Percentiles rank a stretch among this genome's conserved stretches.
phyloP scores from a whole-genome alignment of 768 basidiomycete species.

The Mycena rosella region DNA sequence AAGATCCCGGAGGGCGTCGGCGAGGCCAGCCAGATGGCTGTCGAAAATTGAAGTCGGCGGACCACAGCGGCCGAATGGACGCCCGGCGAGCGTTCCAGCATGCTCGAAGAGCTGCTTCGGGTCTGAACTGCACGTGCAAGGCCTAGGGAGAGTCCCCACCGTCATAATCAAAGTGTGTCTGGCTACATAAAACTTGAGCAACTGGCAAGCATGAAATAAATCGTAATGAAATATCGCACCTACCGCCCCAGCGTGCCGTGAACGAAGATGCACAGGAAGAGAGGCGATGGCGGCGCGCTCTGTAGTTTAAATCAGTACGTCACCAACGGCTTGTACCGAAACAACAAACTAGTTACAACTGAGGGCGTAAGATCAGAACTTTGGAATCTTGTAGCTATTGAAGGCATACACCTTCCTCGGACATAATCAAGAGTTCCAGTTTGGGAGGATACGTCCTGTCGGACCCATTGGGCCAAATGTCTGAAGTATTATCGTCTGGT shows the following conservation, averaged over 20 bases:
- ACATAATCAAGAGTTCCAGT: neutral
- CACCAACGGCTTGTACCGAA: constrained; percentile 18
- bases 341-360: constrained; percentile 13
- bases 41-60: constrained; percentile 9
- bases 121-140: constrained; percentile 1
- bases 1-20: constrained; percentile 20
- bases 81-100: constrained; percentile 17
- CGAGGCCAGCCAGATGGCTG: constrained; percentile 17
- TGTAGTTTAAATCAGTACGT: constrained; percentile 17
- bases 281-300: constrained; percentile 9
- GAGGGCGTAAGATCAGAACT: constrained; percentile 14
- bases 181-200: constrained; percentile 21
- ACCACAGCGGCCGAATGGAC: constrained; percentile 24
- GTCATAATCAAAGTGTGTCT: neutral
- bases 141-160: constrained; percentile 8
- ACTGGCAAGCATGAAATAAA: constrained; percentile 18
- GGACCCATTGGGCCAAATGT: constrained; percentile 7
- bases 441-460: neutral
- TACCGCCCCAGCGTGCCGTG: constrained; percentile 1
- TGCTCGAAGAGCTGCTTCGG: constrained; percentile 12
- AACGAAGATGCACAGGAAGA: neutral
- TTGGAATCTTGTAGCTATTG: constrained; percentile 10
- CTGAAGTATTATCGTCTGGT: neutral
- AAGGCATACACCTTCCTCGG: constrained; percentile 9
- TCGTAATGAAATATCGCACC: constrained; percentile 19